Conservation (phyloP, 257 asterid species). For the Cinchona pubescens region DNA sequence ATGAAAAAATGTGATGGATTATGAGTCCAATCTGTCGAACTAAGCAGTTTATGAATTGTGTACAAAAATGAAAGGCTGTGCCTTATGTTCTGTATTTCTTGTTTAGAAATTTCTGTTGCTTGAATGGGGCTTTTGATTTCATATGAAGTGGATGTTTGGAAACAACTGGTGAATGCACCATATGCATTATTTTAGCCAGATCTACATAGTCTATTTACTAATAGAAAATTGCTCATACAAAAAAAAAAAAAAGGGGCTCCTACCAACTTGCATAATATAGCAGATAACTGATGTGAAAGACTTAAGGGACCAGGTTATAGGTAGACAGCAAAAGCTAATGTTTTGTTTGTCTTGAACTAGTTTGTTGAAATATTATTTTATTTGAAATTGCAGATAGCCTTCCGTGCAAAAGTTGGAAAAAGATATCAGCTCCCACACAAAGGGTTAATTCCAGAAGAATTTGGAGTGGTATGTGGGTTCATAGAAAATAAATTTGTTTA, state of each 20-base stretch:
- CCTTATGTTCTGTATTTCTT: neutral
- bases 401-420: conserved; percentile 94
- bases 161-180: neutral
- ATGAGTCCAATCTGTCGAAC: neutral
- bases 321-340: neutral
- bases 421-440: conserved; percentile 89
- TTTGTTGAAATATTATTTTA: neutral
- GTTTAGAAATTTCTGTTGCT: too few species aligned
- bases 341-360: neutral
- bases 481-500: conserved; percentile 11
- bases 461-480: conserved; percentile 80
- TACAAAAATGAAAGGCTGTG: neutral
- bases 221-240: neutral
- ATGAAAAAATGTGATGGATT: neutral
- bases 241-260: neutral
- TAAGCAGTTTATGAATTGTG: neutral
- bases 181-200: neutral
- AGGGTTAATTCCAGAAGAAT: conserved; percentile 93
- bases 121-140: neutral
- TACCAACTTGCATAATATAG: neutral
- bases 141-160: neutral
- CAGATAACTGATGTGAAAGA: neutral
- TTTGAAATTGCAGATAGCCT: conserved; percentile 61
- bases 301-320: neutral
- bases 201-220: neutral